Evolutionary conservation across 2,329 filamentous ascomycete species (phyloP).

Genomic region (Diplodia corticola): DNA sequence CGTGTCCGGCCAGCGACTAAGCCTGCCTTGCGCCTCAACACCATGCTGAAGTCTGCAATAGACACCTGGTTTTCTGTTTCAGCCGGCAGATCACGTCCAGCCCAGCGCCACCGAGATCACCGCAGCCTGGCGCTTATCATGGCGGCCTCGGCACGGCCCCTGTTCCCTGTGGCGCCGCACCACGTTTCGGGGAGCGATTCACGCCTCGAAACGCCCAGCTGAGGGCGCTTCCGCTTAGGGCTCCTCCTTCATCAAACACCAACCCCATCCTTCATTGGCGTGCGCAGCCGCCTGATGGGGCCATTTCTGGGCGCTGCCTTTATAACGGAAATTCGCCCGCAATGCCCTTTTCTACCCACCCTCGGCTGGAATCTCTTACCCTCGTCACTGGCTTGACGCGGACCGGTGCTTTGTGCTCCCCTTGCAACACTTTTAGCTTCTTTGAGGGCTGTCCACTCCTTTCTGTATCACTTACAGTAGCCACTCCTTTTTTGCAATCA

Average conservation of each 20-base stretch:
- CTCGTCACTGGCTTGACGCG: slow-evolving; percentile 14
- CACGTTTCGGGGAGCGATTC: slow-evolving; percentile 9
- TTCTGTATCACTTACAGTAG: slow-evolving; percentile 8
- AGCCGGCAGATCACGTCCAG: not conserved
- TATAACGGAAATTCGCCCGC: not conserved
- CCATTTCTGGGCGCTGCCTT: not conserved
- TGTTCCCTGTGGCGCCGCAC: slow-evolving; percentile 8
- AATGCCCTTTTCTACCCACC: not conserved
- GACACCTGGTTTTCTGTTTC: not conserved
- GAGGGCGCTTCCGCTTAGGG: not conserved
- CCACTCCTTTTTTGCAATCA: slow-evolving; percentile 9
- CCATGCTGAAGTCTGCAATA: not conserved
- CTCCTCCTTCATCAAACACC: slow-evolving; percentile 18
- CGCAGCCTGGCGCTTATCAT: slow-evolving; percentile 4
- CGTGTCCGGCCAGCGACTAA: not conserved
- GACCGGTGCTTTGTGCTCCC: not conserved
- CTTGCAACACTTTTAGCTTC: not conserved
- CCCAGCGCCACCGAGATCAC: not conserved
- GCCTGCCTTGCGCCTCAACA: not conserved
- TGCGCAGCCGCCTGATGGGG: not conserved
- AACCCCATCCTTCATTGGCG: slow-evolving; percentile 7
- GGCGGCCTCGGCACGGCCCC: not conserved
- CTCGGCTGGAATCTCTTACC: not conserved
- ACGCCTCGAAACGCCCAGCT: slow-evolving; percentile 15
- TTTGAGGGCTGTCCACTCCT: slow-evolving; percentile 3